Evolutionary conservation across 331 rosid species (phyloP).

Genomic region (Malus hybrid): DNA sequence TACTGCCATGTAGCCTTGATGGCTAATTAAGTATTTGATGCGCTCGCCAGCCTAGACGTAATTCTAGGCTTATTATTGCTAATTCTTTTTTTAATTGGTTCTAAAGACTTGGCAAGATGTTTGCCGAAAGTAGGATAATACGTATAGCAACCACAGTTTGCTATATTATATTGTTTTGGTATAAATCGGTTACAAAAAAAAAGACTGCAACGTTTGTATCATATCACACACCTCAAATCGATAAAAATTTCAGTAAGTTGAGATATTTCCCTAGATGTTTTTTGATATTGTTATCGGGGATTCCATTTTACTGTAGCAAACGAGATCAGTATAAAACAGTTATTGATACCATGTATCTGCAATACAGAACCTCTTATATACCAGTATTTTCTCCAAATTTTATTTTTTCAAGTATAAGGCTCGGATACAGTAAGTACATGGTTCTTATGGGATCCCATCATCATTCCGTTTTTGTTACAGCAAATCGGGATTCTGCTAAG

Average conservation of each 20-base stretch:
- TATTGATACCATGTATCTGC: no score
- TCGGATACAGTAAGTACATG: no score
- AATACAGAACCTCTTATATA: no score
- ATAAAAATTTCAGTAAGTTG: neutral
- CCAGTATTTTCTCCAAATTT: no score
- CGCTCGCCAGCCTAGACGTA: neutral
- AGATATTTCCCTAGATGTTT: neutral
- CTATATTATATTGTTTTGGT: neutral
- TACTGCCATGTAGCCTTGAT: neutral
- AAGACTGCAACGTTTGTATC: neutral
- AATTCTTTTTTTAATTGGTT: no score
- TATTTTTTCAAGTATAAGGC: no score
- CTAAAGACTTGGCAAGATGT: neutral
- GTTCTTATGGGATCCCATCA: no score
- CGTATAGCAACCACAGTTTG: neutral
- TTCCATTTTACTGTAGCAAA: no score
- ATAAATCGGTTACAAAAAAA: neutral
- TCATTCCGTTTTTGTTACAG: no score
- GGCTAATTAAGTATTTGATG: neutral
- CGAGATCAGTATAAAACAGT: no score
- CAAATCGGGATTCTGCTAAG: no score
- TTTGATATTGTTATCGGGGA: no score
- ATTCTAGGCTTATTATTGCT: neutral
- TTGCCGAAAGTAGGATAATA: neutral
- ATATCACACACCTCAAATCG: neutral